A percentile compares a stretch with the other conserved stretches of the same genome.
Conservation (phyloP, 2,329 filamentous ascomycete genomes). For the Colletotrichum phormii region DNA sequence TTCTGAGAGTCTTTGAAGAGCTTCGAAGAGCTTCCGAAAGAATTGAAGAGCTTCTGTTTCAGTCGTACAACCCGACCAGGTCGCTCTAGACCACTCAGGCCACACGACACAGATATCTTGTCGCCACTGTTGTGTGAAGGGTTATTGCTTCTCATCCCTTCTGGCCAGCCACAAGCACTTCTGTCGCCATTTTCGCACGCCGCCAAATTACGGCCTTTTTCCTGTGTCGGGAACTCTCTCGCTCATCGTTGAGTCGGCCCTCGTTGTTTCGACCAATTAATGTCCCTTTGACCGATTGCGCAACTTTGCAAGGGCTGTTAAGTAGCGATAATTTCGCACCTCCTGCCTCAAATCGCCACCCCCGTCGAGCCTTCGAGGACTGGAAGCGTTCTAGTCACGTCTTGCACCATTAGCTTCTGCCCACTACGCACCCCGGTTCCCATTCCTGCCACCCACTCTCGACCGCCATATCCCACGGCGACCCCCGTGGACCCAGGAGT, state of each 20-base stretch:
- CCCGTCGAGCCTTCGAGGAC: constrained; percentile 23
- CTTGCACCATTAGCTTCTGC: constrained; percentile 24
- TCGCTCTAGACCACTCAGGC: not conserved
- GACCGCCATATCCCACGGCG: constrained; percentile 6
- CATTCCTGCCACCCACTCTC: constrained; percentile 1
- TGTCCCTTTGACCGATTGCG: constrained; percentile 28
- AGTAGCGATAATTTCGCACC: constrained; percentile 24
- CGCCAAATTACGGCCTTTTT: constrained; percentile 15
- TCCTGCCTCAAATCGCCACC: constrained; percentile 30
- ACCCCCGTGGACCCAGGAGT: constrained; percentile 1
- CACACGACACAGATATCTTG: constrained; percentile 1
- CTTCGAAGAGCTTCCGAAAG: constrained; percentile 2
- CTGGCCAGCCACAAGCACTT: constrained; percentile 17
- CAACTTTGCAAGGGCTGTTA: constrained; percentile 31
- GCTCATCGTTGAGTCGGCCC: constrained; percentile 13
- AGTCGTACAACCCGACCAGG: constrained; percentile 10
- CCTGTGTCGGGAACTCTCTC: constrained; percentile 9
- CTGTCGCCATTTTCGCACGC: constrained; percentile 15
- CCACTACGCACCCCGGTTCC: constrained; percentile 7
- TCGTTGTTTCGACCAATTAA: constrained; percentile 16
- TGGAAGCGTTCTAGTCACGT: constrained; percentile 25
- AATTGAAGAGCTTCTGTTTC: constrained; percentile 23
- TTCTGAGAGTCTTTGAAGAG: constrained; percentile 13
- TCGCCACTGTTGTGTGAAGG: constrained; percentile 5
- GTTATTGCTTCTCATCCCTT: not conserved